These are phyloP conservation scores for Umbelopsis sp. DNA, from an alignment of 371 early-diverging fungal species.

Conservation along the genomic window DNA sequence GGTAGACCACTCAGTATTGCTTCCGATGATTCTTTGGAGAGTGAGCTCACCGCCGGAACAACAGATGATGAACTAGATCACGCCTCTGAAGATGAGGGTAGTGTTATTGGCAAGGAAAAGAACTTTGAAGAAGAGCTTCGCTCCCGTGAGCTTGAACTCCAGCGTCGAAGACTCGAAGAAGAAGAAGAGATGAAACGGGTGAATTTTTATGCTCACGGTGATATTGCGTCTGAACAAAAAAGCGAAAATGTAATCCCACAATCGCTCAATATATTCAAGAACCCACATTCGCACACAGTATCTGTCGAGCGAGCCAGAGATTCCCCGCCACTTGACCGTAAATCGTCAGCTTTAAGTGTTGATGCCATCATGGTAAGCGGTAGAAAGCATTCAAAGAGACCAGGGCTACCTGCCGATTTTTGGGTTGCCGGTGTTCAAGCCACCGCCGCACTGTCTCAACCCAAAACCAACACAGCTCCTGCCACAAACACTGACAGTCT, in stretches of 20 bases:
- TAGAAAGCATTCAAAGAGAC: background rate
- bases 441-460: too few relatives aligned
- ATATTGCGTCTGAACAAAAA: background rate
- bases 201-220: conserved; percentile 26
- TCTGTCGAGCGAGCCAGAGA: background rate
- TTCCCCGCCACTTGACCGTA: background rate
- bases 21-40: conserved; percentile 46
- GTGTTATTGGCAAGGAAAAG: background rate
- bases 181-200: conserved; percentile 36
- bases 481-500: too few relatives aligned
- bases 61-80: conserved; percentile 30
- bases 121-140: conserved; percentile 22
- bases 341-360: background rate
- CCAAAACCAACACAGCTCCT: too few relatives aligned
- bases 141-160: conserved; percentile 25
- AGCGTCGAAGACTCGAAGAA: conserved; percentile 36
- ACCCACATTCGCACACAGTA: background rate
- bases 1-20: conserved; percentile 22
- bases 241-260: background rate
- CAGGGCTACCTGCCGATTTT: background rate
- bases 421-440: background rate
- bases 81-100: conserved; percentile 21
- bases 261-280: background rate
- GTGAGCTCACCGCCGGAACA: conserved; percentile 43
- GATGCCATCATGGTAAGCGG: background rate